phyloP scores from a whole-genome alignment of 192 early-diverging fungal species.

The Linnemannia zychae region DNA sequence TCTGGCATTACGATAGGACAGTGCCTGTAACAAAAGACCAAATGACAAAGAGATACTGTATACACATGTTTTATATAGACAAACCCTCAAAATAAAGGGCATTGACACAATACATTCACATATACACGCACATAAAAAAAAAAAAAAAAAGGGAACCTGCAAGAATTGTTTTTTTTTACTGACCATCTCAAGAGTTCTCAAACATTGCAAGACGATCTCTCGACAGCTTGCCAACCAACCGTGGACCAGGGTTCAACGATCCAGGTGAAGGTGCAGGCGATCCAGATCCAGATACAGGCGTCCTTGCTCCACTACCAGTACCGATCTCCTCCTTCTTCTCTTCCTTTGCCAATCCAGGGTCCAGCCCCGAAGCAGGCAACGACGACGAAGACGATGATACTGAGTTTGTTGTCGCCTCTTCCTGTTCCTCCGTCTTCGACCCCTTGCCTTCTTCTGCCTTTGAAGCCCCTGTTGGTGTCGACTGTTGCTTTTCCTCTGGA shows the following conservation, averaged over 20 bases:
- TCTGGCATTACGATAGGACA: no score
- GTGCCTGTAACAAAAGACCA: no score
- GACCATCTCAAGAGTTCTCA: constrained; percentile 19
- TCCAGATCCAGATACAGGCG: constrained; percentile 4
- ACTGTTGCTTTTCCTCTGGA: neutral
- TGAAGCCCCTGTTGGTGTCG: no score
- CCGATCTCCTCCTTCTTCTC: neutral
- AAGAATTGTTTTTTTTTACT: neutral
- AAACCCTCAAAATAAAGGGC: neutral
- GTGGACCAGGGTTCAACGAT: constrained; percentile 31
- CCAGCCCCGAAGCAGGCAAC: neutral
- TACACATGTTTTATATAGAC: no score
- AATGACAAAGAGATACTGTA: no score
- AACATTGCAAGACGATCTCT: constrained; percentile 54
- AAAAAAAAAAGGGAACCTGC: constrained; percentile 4
- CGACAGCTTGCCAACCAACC: constrained; percentile 45
- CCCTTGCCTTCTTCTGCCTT: neutral
- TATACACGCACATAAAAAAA: neutral
- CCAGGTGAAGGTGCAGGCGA: constrained; percentile 2
- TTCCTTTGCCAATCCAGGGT: neutral
- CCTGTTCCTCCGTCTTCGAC: neutral
- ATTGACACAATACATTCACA: no score
- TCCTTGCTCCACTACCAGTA: constrained; percentile 1
- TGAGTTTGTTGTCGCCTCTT: neutral
- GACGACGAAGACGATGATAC: neutral